Base-by-base conservation (phyloP, 176 grass and related monocot genomes). In the Zoysia pacifica region DNA sequence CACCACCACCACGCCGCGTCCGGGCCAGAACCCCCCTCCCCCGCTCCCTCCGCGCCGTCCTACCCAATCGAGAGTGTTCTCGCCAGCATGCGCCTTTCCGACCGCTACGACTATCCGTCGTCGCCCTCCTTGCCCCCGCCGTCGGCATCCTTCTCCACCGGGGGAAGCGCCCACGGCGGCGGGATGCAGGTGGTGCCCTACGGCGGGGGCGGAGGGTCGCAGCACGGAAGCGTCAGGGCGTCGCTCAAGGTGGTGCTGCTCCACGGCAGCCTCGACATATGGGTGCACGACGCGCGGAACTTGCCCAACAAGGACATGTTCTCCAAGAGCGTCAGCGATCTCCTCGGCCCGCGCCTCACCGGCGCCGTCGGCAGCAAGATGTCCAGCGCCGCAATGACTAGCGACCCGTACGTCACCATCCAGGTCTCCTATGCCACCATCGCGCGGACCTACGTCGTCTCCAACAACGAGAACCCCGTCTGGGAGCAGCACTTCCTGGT, bases 261-360 rank as follows among this genome's bases (percentile, higher is more conserved):
- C 42, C 91, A 97, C 45, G 94, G 94, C 69, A 94, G 12, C 82
- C 84, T 97, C 16, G 89, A 94, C 56, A 87, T 97, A 47, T 90
- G 89, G 76, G 87, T 94, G 82, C 48, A 65, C 53, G 87, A 83
- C 18, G 94, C 94, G 3, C 87, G 40, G 60, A 88, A 70, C 67
- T 82, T 97, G 42, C 94, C 94, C 12, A 97, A 97, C 85, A 88
- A 90, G 73, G 94, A 97, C 72, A 84, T 91, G 78, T 94, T 97
- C 82, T 89, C 88, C 38, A 97, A 91, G 91, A 88, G 62, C 5
- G 9, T 97, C 1, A 69, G 50, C 16, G 91, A 97, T 3, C 35
- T 94, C 62, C 65, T 91, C 20, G 83, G 86, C 12, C 66, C 73
- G 0, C 86, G 86, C 58, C 64, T 93, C 59, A 85, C 70, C 68